phyloP scores from a whole-genome alignment of 345 rosid species.

The Pseudoturritis turrita region DNA sequence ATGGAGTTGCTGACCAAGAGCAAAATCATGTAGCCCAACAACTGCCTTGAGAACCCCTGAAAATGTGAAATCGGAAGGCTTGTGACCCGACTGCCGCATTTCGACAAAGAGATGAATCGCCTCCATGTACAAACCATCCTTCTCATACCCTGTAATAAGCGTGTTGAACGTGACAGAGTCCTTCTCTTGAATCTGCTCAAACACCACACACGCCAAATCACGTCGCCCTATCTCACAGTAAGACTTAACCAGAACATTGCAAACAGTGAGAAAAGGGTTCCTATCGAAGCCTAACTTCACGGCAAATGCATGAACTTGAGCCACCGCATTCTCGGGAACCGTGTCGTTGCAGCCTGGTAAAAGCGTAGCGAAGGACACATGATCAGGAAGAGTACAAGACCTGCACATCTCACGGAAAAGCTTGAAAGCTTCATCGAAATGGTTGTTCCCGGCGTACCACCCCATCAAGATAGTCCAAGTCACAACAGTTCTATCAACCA shows the following conservation, averaged over 20 bases:
- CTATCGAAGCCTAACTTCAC: slow-evolving; percentile 48
- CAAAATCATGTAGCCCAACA: slow-evolving; percentile 42
- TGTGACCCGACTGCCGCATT: slow-evolving; percentile 53
- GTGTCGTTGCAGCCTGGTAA: slow-evolving; percentile 54
- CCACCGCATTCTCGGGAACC: slow-evolving; percentile 24
- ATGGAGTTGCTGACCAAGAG: slow-evolving; percentile 69
- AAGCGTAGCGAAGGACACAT: slow-evolving; percentile 67
- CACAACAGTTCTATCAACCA: slow-evolving; percentile 53
- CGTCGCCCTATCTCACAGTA: slow-evolving; percentile 54
- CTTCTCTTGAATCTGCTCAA: slow-evolving; percentile 42
- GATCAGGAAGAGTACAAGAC: slow-evolving; percentile 45
- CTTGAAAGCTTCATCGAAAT: slow-evolving; percentile 48
- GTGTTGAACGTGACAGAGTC: slow-evolving; percentile 77
- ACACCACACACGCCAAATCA: slow-evolving; percentile 47
- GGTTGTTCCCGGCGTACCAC: slow-evolving; percentile 45
- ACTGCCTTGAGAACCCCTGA: slow-evolving; percentile 65
- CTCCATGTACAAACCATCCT: slow-evolving; percentile 48
- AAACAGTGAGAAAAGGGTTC: slow-evolving; percentile 34
- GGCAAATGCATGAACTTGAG: slow-evolving; percentile 55
- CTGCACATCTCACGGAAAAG: slow-evolving; percentile 56
- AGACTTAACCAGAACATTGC: slow-evolving; percentile 71
- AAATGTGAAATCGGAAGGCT: slow-evolving; percentile 83
- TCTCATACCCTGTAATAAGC: slow-evolving; percentile 65
- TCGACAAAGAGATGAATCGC: slow-evolving; percentile 50
- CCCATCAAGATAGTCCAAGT: slow-evolving; percentile 90